These are phyloP conservation scores for Sporothrix variecibatus DNA, from an alignment of 2,329 filamentous ascomycete genomes.

Conservation along the genomic window DNA sequence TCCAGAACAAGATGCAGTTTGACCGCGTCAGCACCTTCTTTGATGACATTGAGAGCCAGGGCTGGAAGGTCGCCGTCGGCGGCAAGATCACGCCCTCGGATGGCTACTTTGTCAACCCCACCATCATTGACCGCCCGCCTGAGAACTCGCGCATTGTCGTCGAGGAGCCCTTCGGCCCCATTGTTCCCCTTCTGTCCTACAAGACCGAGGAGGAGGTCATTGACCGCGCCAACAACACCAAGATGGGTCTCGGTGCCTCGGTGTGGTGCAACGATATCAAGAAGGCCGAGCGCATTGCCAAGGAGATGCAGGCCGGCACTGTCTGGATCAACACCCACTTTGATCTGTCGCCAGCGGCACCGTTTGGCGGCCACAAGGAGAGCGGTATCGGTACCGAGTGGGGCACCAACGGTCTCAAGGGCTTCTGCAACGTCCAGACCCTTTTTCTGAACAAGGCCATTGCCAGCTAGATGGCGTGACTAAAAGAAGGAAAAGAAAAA, in stretches of 20 bases:
- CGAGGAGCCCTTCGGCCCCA: slow-evolving; percentile 52
- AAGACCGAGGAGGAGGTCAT: slow-evolving; percentile 48
- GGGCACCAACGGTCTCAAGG: slow-evolving; percentile 40
- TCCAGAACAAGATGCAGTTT: slow-evolving; percentile 63
- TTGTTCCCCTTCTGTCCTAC: slow-evolving; percentile 49
- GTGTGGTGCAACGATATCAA: slow-evolving; percentile 54
- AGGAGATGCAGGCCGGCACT: slow-evolving; percentile 52
- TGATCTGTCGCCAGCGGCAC: slow-evolving; percentile 40
- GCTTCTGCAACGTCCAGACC: slow-evolving; percentile 35
- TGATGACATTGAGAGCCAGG: slow-evolving; percentile 49
- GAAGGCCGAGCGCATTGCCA: slow-evolving; percentile 49
- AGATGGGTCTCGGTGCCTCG: slow-evolving; percentile 54
- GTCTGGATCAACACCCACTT: slow-evolving; percentile 56
- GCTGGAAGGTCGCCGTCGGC: slow-evolving; percentile 42
- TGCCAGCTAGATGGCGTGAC: not conserved
- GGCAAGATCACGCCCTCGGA: slow-evolving; percentile 32
- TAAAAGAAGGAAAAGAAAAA: not conserved
- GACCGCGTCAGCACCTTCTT: slow-evolving; percentile 55
- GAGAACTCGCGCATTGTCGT: slow-evolving; percentile 55
- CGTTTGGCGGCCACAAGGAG: slow-evolving; percentile 54
- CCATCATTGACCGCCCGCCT: slow-evolving; percentile 60
- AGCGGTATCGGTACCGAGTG: slow-evolving; percentile 52
- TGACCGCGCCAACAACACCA: slow-evolving; percentile 49
- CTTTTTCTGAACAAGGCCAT: slow-evolving; percentile 8
- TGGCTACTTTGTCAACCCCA: slow-evolving; percentile 59